Base-by-base conservation (phyloP, 2,329 filamentous ascomycete genomes). In the Fusarium cyanostomum region DNA sequence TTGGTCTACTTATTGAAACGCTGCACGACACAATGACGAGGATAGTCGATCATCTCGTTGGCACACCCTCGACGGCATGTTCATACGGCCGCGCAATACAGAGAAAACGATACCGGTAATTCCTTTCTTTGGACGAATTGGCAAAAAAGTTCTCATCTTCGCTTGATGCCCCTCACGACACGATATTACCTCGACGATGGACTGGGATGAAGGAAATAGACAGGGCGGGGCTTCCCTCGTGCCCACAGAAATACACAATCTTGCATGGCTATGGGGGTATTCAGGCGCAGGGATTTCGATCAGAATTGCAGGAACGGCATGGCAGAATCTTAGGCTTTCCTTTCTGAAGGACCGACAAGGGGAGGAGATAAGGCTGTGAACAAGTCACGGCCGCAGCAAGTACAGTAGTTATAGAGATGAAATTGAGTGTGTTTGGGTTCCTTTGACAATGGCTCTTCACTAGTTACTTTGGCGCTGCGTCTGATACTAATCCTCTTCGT, bases 171-270 rank as follows among this genome's bases (percentile, higher is more conserved):
- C 55, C 52, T 59, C 45, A 73, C 56, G 66, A 72, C 58, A 71
- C 52, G 52, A 70, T 44, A 58, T 49, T 55, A 59, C 49, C 53
- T 56, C 38, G 34, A 56, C 44, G 56, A 69, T 45, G 63, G 59
- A 66, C 39, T 38, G 44, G 52, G 46, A 70, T 54, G 68, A 67
- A 35, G 67, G 66, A 62, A 68, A 67, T 74, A 74, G 71, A 73
- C 53, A 48, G 53, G 53, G 59, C 41, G 61, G 50, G 28, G 45
- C 49, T 38, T 52, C 38, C 27, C 35, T 48, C 39, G 55, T 45
- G 59, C 45, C 43, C 42, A 60, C 59, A 57, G 28, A 57, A 57
- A 21, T 21, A 66, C 58, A 62, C 58, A 60, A 49, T 56, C 54
- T 66, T 71, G 69, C 69, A 71, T 71, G 67, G 64, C 52, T 56